Evolutionary conservation across 768 basidiomycete species (phyloP).

Genomic region (Suillus occidentalis): DNA sequence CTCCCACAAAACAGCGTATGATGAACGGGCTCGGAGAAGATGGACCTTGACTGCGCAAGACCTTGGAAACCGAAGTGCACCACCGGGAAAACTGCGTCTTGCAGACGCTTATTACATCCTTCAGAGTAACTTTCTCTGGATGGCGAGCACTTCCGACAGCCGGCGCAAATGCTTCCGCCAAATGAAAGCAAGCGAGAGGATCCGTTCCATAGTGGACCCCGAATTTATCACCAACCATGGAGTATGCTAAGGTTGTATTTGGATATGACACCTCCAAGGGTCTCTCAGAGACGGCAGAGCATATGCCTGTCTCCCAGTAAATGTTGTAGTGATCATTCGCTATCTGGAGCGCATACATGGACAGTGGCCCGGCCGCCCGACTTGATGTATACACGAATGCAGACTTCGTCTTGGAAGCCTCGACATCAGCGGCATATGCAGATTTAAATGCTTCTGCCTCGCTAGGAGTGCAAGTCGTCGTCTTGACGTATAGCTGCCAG

Average conservation of each 20-base stretch:
- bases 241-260: constrained; percentile 33
- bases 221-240: constrained; percentile 20
- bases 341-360: constrained; percentile 10
- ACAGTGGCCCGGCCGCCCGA: constrained; percentile 30
- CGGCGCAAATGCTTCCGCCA: constrained; percentile 27
- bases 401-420: constrained; percentile 7
- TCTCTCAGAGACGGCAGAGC: constrained; percentile 23
- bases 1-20: constrained; percentile 31
- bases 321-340: constrained; percentile 21
- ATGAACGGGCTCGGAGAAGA: constrained; percentile 12
- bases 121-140: neutral
- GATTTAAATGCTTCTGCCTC: constrained; percentile 17
- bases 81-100: constrained; percentile 26
- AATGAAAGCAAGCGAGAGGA: constrained; percentile 31
- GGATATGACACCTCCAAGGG: constrained; percentile 15
- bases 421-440: constrained; percentile 20
- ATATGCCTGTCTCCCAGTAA: constrained; percentile 28
- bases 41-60: constrained; percentile 9
- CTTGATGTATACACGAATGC: constrained; percentile 8
- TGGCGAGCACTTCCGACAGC: neutral
- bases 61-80: constrained; percentile 22
- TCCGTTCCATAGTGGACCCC: constrained; percentile 30
- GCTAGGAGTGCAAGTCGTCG: constrained; percentile 14
- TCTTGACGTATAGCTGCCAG: constrained; percentile 22
- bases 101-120: neutral